A percentile compares a stretch with the other conserved stretches of the same genome.
Evolutionary conservation across 257 asterid species (phyloP).

Genomic region (Solanum appendiculatum): DNA sequence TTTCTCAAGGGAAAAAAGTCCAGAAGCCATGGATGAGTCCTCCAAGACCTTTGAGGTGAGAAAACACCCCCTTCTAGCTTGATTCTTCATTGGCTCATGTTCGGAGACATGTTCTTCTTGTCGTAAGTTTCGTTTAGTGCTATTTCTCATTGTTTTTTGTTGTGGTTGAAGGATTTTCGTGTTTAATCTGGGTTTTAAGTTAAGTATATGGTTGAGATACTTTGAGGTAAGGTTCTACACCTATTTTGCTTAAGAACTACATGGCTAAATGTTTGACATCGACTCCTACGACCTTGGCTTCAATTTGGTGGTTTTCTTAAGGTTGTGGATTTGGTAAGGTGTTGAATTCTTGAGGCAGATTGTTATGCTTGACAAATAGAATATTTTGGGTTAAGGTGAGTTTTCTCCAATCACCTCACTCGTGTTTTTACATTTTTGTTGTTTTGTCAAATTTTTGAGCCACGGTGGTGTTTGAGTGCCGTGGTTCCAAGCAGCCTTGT

Average conservation of each 20-base stretch:
- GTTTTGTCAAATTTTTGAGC: too few relatives aligned
- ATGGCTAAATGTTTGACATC: neutral
- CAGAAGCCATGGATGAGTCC: neutral
- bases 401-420: too few relatives aligned
- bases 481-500: too few relatives aligned
- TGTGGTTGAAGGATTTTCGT: neutral
- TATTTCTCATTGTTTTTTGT: too few relatives aligned
- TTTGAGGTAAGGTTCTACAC: neutral
- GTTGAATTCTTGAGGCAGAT: neutral
- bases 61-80: neutral
- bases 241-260: neutral
- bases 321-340: neutral
- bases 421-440: too few relatives aligned
- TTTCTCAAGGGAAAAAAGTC: neutral
- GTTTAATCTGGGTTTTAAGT: neutral
- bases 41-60: neutral
- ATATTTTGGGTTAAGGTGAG: too few relatives aligned
- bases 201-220: neutral
- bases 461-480: too few relatives aligned
- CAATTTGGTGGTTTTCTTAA: neutral
- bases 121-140: neutral
- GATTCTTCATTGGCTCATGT: neutral
- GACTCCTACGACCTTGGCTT: neutral
- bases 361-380: too few relatives aligned
- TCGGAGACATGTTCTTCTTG: neutral